A percentile compares a stretch with the other conserved stretches of the same genome.
Evolutionary conservation across 176 grass and related monocot species (phyloP).

Genomic region (Musa troglodytarum): DNA sequence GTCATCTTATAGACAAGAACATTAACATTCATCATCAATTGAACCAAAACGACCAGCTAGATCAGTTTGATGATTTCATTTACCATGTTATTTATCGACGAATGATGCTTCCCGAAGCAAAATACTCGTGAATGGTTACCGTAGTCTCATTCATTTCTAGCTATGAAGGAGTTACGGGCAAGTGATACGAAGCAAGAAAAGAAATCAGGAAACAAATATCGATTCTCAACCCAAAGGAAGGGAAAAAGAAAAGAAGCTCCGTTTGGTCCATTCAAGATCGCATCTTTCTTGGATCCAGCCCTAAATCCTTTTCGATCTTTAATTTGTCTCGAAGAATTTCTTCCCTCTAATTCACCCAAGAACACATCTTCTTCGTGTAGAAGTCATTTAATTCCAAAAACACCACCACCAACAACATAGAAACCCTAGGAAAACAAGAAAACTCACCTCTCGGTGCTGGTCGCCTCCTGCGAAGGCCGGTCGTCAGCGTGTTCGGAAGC

Average conservation of each 20-base stretch:
- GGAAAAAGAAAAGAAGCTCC: no score
- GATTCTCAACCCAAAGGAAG: no score
- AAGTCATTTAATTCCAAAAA: neutral
- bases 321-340: neutral
- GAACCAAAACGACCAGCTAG: neutral
- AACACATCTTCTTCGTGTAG: neutral
- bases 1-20: neutral
- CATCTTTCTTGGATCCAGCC: no score
- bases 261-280: no score
- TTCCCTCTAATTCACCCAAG: neutral
- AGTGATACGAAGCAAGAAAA: no score
- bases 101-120: no score
- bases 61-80: neutral
- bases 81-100: neutral
- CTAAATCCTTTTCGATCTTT: no score
- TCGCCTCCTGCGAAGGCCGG: neutral
- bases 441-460: neutral
- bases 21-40: neutral
- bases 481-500: constrained; percentile 2
- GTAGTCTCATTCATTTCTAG: no score
- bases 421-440: neutral
- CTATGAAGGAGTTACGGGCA: no score
- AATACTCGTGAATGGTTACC: no score
- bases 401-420: neutral
- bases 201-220: no score